Evolutionary conservation across 2,329 filamentous ascomycete genomes (phyloP).

Genomic region (Dryadomyces sulphureus): DNA sequence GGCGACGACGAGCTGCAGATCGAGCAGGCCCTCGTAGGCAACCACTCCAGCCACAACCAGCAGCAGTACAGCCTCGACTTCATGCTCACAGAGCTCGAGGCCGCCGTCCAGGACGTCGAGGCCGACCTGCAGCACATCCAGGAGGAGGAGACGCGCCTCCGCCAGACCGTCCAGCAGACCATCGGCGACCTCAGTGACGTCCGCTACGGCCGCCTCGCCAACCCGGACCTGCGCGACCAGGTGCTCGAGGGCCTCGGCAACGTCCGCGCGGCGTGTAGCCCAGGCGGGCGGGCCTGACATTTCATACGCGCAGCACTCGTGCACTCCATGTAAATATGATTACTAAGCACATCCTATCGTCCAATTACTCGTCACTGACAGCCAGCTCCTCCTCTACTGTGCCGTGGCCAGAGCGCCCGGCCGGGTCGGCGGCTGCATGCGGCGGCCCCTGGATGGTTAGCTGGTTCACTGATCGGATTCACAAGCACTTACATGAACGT

Average conservation of each 20-base stretch:
- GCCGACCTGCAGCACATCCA: conserved; percentile 52
- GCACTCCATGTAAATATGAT: too few relatives aligned
- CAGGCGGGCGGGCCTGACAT: too few relatives aligned
- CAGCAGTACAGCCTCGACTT: conserved; percentile 33
- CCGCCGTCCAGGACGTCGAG: conserved; percentile 50
- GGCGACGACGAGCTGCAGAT: conserved; percentile 52
- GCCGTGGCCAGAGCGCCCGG: neutral
- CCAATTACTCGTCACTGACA: too few relatives aligned
- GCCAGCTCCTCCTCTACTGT: too few relatives aligned
- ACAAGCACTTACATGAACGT: conserved; percentile 53
- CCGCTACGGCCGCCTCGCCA: conserved; percentile 61
- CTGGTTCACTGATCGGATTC: conserved; percentile 8
- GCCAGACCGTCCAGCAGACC: conserved; percentile 47
- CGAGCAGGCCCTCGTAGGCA: conserved; percentile 31
- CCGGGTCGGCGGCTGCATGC: neutral
- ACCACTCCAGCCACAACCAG: too few relatives aligned
- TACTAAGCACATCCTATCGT: too few relatives aligned
- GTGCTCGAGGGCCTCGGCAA: conserved; percentile 51
- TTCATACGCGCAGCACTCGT: too few relatives aligned
- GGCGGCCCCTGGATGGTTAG: conserved; percentile 10
- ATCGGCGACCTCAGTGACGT: conserved; percentile 68
- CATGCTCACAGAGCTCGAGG: conserved; percentile 54
- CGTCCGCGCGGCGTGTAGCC: conserved; percentile 47
- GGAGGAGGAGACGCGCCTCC: conserved; percentile 44
- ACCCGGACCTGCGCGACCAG: conserved; percentile 47